phyloP scores from a whole-genome alignment of 768 basidiomycete species.

The Leccinum pellstonianum region DNA sequence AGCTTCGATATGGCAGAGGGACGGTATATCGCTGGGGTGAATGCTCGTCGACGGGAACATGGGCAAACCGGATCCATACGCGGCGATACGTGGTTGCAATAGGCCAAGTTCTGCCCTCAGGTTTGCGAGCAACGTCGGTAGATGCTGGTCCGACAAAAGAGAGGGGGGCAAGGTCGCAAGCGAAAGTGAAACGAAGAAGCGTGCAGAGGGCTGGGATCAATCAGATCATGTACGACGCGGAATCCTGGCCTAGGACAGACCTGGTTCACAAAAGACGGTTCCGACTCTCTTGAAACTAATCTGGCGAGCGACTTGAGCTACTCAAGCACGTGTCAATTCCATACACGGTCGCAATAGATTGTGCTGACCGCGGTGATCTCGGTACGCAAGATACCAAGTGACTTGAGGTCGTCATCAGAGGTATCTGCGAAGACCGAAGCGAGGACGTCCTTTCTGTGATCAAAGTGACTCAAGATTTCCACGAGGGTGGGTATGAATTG shows the following conservation, averaged over 20 bases:
- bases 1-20: constrained; percentile 49
- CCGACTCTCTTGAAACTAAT: constrained; percentile 36
- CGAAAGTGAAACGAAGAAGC: constrained; percentile 51
- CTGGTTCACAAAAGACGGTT: constrained; percentile 22
- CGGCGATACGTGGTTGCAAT: constrained; percentile 38
- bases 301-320: constrained; percentile 39
- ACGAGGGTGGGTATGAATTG: constrained; percentile 44
- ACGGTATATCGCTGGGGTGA: constrained; percentile 28
- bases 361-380: constrained; percentile 55
- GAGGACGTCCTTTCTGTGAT: constrained; percentile 48
- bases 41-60: constrained; percentile 32
- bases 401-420: constrained; percentile 47
- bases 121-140: constrained; percentile 31
- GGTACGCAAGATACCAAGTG: constrained; percentile 52
- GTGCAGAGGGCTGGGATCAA: constrained; percentile 45
- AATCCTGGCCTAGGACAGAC: constrained; percentile 10
- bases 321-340: constrained; percentile 9
- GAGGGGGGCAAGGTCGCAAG: constrained; percentile 50
- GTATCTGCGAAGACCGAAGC: constrained; percentile 36
- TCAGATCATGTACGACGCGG: constrained; percentile 7
- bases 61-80: constrained; percentile 41
- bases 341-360: background rate
- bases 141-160: constrained; percentile 35
- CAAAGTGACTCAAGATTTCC: constrained; percentile 36
- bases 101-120: constrained; percentile 40